phyloP scores from a whole-genome alignment of 2,329 filamentous ascomycete species.

The Monilinia laxa region DNA sequence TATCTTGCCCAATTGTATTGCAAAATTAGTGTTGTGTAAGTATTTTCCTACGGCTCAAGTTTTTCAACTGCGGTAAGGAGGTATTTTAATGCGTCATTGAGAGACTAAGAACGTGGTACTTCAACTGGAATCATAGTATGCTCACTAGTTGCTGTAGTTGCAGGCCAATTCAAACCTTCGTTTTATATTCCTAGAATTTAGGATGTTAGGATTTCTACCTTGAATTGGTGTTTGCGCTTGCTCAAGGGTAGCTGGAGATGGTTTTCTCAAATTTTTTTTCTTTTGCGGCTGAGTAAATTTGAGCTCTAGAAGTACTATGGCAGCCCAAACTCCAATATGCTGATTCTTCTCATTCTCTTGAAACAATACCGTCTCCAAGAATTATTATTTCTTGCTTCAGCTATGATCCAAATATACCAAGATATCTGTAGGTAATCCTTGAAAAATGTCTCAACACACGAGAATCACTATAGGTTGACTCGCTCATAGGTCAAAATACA shows the following conservation, averaged over 20 bases:
- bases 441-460: background rate
- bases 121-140: background rate
- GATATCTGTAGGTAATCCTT: background rate
- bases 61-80: background rate
- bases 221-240: background rate
- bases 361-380: background rate
- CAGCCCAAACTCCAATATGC: background rate
- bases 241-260: background rate
- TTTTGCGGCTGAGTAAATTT: background rate
- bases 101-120: background rate
- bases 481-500: too few relatives aligned
- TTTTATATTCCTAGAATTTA: background rate
- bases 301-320: background rate
- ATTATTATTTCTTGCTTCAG: background rate
- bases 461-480: background rate
- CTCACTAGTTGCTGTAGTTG: background rate
- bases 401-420: background rate
- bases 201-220: background rate
- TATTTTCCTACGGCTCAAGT: background rate
- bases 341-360: background rate
- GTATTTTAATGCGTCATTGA: background rate
- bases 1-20: background rate
- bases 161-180: background rate
- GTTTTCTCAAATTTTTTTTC: background rate
- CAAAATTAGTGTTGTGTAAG: background rate